Base-by-base conservation (phyloP, 768 basidiomycete genomes). In the Hebeloma cylindrosporum region DNA sequence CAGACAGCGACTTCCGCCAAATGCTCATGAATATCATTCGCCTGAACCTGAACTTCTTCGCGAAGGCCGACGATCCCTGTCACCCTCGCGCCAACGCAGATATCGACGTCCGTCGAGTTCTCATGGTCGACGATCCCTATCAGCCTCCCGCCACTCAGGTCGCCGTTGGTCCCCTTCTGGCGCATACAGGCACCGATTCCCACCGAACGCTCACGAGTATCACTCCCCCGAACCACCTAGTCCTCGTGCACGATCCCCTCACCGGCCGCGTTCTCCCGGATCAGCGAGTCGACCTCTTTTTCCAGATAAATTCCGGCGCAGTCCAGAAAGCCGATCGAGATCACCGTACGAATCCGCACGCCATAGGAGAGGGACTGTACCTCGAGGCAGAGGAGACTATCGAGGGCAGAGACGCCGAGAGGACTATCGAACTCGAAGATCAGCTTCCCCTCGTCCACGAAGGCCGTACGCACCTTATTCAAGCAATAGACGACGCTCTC, bases 401-500 rank as follows among this genome's bases (percentile, higher is more conserved):
- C 39, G 39, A 17, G 21, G 27, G 22, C 26, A 17, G 3, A 9
- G 27, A 17, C 39, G 16, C 4, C 13, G 33, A 35, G 33, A 16
- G 10, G 10, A 16, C 33, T 17, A 35, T 11, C 13, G n/a, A 35
- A 18, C 6, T 5, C 18, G 17, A 20, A 26, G 39, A 18, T 11
- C 17, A 16, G 16, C 25, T 5, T 26, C 22, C 26, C 25, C 38
- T 13, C 38, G n/a, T 17, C 26, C 39, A 13, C 39, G 27, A 7
- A 40, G 27, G 7, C 39, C 39, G 3, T n/a, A 26, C 7, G 17
- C 33, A 13, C 32, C n/a, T 17, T 5, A 33, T 8, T 5, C 7
- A 26, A 45, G 7, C 11, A 7, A 29, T 36, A 45, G 25, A 45
- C n/a, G 9, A 44, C 25, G 34, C 7, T 26, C 43, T 20, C 33